A percentile compares a stretch with the other conserved stretches of the same genome.
Conservation (phyloP, 2,329 filamentous ascomycete genomes). For the Fusarium gaditjirri region DNA sequence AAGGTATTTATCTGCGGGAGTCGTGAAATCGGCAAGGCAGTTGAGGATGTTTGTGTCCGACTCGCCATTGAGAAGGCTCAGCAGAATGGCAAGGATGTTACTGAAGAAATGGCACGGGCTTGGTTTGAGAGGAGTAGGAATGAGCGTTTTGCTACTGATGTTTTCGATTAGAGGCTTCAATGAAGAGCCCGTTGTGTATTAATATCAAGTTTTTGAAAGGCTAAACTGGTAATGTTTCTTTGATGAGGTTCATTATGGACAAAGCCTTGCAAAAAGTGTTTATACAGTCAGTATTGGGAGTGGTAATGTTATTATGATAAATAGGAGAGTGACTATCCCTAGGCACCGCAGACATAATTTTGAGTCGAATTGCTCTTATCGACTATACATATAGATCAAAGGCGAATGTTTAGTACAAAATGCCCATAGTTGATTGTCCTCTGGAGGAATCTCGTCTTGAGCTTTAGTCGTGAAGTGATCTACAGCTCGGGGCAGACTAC, state of each 20-base stretch:
- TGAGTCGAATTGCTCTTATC: background rate
- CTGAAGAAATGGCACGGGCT: conserved; percentile 52
- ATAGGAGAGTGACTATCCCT: no score
- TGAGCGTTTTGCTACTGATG: conserved; percentile 68
- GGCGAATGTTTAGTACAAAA: background rate
- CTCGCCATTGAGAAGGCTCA: conserved; percentile 49
- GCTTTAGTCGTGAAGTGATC: background rate
- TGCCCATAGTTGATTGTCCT: background rate
- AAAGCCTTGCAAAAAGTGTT: no score
- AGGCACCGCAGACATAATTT: no score
- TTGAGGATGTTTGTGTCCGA: conserved; percentile 54
- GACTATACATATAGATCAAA: background rate
- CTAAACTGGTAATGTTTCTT: no score
- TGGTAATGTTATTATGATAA: background rate
- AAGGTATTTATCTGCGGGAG: conserved; percentile 75
- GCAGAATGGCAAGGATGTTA: conserved; percentile 43
- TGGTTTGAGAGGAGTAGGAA: conserved; percentile 64
- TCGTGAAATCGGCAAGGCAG: conserved; percentile 58
- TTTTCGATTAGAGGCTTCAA: conserved; percentile 61
- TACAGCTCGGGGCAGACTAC: background rate
- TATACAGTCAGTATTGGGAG: background rate
- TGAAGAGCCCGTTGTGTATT: background rate
- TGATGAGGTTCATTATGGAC: background rate
- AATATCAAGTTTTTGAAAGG: background rate
- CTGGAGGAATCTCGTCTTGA: background rate